Conservation (phyloP, 2,329 filamentous ascomycete species). For the Didymella segeticola region DNA sequence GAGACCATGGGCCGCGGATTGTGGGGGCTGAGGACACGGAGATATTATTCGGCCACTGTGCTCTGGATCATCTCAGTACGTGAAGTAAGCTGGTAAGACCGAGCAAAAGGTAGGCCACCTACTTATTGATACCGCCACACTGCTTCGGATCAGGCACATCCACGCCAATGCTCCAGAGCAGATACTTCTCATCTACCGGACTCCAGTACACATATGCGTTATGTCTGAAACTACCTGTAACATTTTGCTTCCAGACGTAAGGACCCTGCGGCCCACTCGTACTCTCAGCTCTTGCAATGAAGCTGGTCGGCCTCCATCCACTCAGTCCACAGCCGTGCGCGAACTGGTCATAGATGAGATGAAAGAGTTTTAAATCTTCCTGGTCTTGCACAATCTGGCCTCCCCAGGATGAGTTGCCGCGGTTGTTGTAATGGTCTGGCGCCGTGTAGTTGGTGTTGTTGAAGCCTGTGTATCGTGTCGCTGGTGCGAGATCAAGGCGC, state of each 20-base stretch:
- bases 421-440: slow-evolving; percentile 19
- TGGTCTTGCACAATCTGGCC: slow-evolving; percentile 56
- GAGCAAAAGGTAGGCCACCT: no score
- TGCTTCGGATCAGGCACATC: slow-evolving; percentile 34
- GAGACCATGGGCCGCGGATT: slow-evolving; percentile 23
- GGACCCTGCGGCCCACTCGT: slow-evolving; percentile 53
- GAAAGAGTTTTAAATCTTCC: slow-evolving; percentile 48
- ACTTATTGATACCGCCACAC: slow-evolving; percentile 21
- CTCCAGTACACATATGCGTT: slow-evolving; percentile 57
- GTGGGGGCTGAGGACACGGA: slow-evolving; percentile 22
- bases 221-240: slow-evolving; percentile 55
- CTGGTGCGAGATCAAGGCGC: slow-evolving; percentile 54
- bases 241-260: slow-evolving; percentile 51
- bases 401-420: slow-evolving; percentile 58
- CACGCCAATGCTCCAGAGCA: slow-evolving; percentile 56
- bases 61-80: neutral
- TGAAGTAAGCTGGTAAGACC: neutral
- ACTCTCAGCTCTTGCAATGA: slow-evolving; percentile 56
- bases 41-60: slow-evolving; percentile 27
- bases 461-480: slow-evolving; percentile 52
- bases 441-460: slow-evolving; percentile 50
- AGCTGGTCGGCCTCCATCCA: slow-evolving; percentile 58
- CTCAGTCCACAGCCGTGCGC: slow-evolving; percentile 54
- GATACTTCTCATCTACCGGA: slow-evolving; percentile 52
- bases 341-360: slow-evolving; percentile 57